phyloP scores from a whole-genome alignment of 1,284 basidiomycete genomes.

The Naganishia sp. region DNA sequence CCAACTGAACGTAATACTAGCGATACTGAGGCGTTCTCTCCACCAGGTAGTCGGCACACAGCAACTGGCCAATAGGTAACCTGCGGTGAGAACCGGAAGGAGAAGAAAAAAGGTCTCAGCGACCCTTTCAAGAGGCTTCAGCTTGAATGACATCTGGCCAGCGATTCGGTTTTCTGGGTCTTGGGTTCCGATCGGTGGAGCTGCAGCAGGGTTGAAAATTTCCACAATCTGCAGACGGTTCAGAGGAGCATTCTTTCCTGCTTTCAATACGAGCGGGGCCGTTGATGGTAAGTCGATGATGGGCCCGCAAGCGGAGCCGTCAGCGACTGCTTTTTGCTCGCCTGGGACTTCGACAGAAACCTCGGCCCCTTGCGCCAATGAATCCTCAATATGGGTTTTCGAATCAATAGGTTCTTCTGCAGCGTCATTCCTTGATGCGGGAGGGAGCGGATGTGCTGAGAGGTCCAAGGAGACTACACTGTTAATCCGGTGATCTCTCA shows the following conservation, averaged over 20 bases:
- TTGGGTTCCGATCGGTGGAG: not conserved
- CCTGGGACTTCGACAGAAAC: no score
- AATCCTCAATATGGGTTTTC: not conserved
- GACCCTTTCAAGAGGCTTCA: slow-evolving; percentile 1
- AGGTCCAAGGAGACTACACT: no score
- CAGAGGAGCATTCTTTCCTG: slow-evolving; percentile 1
- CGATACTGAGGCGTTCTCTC: slow-evolving; percentile 24
- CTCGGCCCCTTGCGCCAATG: no score
- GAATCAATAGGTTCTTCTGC: not conserved
- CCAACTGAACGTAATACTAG: not conserved
- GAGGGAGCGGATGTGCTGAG: no score
- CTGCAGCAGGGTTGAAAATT: slow-evolving; percentile 1
- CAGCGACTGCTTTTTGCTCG: not conserved
- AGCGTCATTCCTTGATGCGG: not conserved
- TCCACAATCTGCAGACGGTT: slow-evolving; percentile 10
- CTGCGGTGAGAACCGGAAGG: slow-evolving; percentile 3
- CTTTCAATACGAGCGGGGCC: not conserved
- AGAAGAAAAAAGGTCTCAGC: slow-evolving; percentile 5
- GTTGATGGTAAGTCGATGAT: not conserved
- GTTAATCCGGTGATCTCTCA: not conserved
- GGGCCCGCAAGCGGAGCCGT: not conserved
- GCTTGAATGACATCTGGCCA: not conserved
- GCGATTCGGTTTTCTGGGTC: not conserved
- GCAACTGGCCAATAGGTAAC: slow-evolving; percentile 17
- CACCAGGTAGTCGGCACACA: slow-evolving; percentile 19